These are phyloP conservation scores for Triticum timopheevii DNA, from an alignment of 176 grass and related monocot species.

Conservation along the genomic window DNA sequence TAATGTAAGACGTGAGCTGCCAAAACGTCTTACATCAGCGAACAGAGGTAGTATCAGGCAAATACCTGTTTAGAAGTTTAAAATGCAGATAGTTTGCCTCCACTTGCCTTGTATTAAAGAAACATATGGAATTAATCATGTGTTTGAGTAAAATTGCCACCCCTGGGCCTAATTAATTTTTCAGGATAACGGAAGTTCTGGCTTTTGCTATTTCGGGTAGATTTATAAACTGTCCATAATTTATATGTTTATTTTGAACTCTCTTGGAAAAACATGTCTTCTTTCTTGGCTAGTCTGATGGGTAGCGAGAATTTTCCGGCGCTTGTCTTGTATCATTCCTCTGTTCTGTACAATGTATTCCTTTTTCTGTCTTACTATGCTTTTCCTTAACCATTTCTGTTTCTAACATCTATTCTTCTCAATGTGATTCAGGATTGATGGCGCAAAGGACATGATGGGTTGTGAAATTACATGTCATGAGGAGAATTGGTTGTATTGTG, in stretches of 20 bases:
- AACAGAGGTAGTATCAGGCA: neutral
- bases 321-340: neutral
- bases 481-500: neutral
- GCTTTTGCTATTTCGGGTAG: neutral
- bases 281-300: neutral
- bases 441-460: neutral
- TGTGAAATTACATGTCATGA: neutral
- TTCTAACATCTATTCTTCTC: slow-evolving; percentile 4
- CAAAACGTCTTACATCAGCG: too few relatives aligned
- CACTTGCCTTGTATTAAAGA: neutral
- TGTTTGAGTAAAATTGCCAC: neutral
- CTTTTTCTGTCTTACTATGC: neutral
- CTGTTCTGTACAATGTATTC: neutral
- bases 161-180: neutral
- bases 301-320: neutral
- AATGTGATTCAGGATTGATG: slow-evolving; percentile 43
- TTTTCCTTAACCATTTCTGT: neutral
- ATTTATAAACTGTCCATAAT: neutral
- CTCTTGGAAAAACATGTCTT: neutral
- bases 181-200: neutral
- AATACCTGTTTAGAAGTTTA: neutral
- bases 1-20: too few relatives aligned
- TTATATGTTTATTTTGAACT: neutral
- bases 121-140: slow-evolving; percentile 10
- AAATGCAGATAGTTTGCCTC: neutral